Percentiles rank a stretch among this genome's conserved stretches.
phyloP scores from a whole-genome alignment of 2,329 filamentous ascomycete species.

The Epichloe uncinata region DNA sequence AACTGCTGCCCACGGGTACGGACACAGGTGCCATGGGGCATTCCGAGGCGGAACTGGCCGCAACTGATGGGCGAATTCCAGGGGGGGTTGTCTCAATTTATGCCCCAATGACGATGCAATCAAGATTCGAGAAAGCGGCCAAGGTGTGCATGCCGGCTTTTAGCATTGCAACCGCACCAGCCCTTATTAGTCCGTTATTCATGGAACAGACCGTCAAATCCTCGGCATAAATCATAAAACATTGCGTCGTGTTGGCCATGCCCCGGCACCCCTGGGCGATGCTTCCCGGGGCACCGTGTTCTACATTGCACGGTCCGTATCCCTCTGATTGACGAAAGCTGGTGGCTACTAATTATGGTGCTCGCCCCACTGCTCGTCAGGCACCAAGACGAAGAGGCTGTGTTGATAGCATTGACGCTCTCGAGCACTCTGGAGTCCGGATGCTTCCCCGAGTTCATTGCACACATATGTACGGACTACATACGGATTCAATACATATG shows the following conservation, averaged over 20 bases:
- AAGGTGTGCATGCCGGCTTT: not conserved
- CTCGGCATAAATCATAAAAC: not conserved
- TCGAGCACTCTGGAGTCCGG: too few relatives aligned
- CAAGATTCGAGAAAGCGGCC: not conserved
- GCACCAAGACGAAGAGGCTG: conserved; percentile 1
- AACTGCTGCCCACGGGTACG: not conserved
- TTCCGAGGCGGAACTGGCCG: not conserved
- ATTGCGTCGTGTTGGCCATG: too few relatives aligned
- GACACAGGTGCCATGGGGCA: not conserved
- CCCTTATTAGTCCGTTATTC: too few relatives aligned
- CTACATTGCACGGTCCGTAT: not conserved
- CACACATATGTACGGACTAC: too few relatives aligned
- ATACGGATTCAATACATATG: too few relatives aligned
- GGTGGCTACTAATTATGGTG: not conserved
- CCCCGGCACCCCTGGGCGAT: not conserved
- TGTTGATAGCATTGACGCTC: not conserved
- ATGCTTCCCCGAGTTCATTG: too few relatives aligned
- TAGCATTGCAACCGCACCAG: not conserved
- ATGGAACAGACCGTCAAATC: not conserved
- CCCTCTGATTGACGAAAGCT: not conserved
- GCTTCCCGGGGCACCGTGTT: conserved; percentile 2
- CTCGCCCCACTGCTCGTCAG: conserved; percentile 1
- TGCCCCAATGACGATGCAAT: not conserved
- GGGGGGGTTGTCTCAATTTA: not conserved
- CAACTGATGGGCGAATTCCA: not conserved